Percentiles rank a stretch among this genome's conserved stretches.
Evolutionary conservation across 768 basidiomycete species (phyloP).

Genomic region (Porphyrellus cyaneotinctus): DNA sequence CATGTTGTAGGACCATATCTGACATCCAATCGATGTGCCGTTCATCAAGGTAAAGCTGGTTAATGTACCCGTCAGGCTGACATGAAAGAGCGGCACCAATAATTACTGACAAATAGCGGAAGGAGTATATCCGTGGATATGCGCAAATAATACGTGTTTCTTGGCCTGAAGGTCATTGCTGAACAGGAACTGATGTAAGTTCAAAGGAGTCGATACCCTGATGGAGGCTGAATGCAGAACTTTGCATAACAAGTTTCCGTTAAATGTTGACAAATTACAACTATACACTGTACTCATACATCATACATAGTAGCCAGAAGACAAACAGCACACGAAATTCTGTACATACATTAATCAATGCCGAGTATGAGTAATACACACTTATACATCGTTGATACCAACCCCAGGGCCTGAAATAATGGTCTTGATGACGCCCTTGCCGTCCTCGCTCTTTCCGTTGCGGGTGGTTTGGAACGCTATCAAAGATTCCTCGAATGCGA

Average conservation of each 20-base stretch:
- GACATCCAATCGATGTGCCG: conserved; percentile 90
- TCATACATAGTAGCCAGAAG: no score
- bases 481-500: conserved; percentile 70
- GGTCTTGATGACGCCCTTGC: conserved; percentile 84
- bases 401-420: conserved; percentile 82
- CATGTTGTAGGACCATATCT: conserved; percentile 71
- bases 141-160: conserved; percentile 81
- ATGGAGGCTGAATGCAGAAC: no score
- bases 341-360: no score
- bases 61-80: conserved; percentile 6
- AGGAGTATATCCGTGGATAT: conserved; percentile 68
- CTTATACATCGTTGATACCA: conserved; percentile 38
- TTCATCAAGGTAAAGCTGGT: conserved; percentile 81
- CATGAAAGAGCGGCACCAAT: not conserved
- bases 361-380: no score
- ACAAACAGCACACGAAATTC: no score
- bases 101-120: conserved; percentile 66
- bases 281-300: no score
- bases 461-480: conserved; percentile 81
- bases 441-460: conserved; percentile 77
- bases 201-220: no score
- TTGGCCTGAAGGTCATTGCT: conserved; percentile 59
- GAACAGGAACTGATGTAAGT: not conserved
- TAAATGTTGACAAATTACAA: no score
- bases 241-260: no score